Base-by-base conservation (phyloP, 148 eudicot species). In the Cornus kousa region DNA sequence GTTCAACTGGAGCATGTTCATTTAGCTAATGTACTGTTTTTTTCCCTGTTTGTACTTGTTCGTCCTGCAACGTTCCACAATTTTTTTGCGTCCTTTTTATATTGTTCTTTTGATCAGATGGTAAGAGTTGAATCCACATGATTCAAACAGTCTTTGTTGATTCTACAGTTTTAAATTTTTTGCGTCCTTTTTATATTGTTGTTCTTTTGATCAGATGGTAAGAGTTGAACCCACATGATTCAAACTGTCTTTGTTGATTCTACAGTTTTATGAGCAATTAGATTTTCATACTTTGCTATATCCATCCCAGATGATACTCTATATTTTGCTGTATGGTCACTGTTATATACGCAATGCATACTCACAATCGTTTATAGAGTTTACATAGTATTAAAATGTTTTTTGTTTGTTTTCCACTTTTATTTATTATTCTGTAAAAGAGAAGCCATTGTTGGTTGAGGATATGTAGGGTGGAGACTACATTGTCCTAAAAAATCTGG, bases 401-500 rank as follows among this genome's bases (percentile, higher is more conserved):
- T 1, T 53, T 53, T 14, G 59, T 53, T 53, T 13, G 3, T 31
- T 32, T 31, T n/a, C 50, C 48, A 46, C 35, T 70, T 55, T 32
- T 65, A 2, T 67, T 57, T 71, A 39, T 81, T 95, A 93, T 80
- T 84, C 88, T 39, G 87, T 95, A 76, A 91, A 89, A 83, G 99
- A 95, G 89, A 93, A 87, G 80, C 97, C 97, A 66, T 70, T 70
- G 20, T 83, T 91, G 81, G 83, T 67, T 60, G 90, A 93, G 85
- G 93, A 91, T 70, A 95, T 95, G 97, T 91, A 80, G 76, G 99
- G 97, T 78, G 99, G 99, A 68, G 97, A 95, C 86, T 88, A 82
- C 81, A 93, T 95, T 57, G 88, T 93, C 81, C 87, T 95, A 66
- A 93, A 85, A 87, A 80, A 87, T 73, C 88, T 95, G 67, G 97